Base-by-base conservation (phyloP, 108 stramenopile species). In the Cyclotella atomus region DNA sequence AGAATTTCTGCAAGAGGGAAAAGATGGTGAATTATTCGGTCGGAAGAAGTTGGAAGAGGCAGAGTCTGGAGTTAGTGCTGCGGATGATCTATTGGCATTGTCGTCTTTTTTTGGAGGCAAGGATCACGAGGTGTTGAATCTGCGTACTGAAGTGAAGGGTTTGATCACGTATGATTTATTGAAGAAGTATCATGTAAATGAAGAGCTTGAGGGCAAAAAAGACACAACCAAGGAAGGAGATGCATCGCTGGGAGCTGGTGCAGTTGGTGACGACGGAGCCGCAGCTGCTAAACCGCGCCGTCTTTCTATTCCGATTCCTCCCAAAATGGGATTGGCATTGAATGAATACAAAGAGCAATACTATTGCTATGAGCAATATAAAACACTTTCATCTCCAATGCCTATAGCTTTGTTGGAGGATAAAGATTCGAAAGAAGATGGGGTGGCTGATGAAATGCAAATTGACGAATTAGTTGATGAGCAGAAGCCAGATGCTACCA, bases 1-100 rank as follows among this genome's bases (percentile, higher is more conserved):
- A 20, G 27, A 64, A 29, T 54, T 68, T 24, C 45, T 85, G 43
- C n/a, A 71, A 41, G 83, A 87, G 68, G 68, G 77, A 50, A 59
- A 76, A 3, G 74, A 76, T 23, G 76, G 83, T 20, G 79, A 66
- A 25, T 81, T 81, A 59, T 85, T 87, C 43, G 77, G 44, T 56
- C 32, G 25, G 24, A 23, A 57, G 33, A 56, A 66, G 32, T 16
- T 16, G 43, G 56, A 59, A 36, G 45, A 57, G 24, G 21, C 21
- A 44, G 28, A 24, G n/a, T 21, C 44, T 19, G 45, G 21, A 23
- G n/a, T 8, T 14, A 35, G 63, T 27, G 9, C 35, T 28, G 20
- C 49, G 7, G 47, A 68, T 23, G 57, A 73, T 45, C 41, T 54
- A 12, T 65, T 81, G 73, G 71, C 71, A 12, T 52, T 83, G 38